Percentiles rank a stretch among this genome's conserved stretches.
These are phyloP conservation scores for Tylopilus sp. DNA, from an alignment of 768 basidiomycete genomes.

Conservation along the genomic window DNA sequence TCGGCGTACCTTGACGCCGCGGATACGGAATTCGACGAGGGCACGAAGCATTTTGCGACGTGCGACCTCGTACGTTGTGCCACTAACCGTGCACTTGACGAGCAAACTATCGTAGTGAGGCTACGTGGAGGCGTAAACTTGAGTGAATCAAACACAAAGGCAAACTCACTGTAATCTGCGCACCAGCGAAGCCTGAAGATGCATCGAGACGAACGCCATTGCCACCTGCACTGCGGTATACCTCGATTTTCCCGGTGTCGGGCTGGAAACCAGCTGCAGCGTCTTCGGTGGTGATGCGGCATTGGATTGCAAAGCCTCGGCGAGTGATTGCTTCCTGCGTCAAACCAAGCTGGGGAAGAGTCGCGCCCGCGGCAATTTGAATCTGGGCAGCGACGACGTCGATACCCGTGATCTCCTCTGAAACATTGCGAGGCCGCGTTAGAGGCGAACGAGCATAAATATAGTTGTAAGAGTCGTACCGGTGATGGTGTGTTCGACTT, in stretches of 20 bases:
- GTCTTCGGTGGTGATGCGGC: slow-evolving; percentile 98
- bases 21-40: slow-evolving; percentile 99
- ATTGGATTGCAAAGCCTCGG: slow-evolving; percentile 97
- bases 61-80: slow-evolving; percentile 98
- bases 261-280: slow-evolving; percentile 91
- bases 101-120: slow-evolving; percentile 98
- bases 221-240: slow-evolving; percentile 97
- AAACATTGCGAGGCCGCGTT: background rate
- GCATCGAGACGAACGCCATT: slow-evolving; percentile 98
- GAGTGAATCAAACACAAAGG: too few relatives aligned
- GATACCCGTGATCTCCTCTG: slow-evolving; percentile 99
- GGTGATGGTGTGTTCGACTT: slow-evolving; percentile 99
- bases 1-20: slow-evolving; percentile 86
- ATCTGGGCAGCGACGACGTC: slow-evolving; percentile 99
- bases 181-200: slow-evolving; percentile 96
- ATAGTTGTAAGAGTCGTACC: slow-evolving; percentile 44
- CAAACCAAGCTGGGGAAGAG: slow-evolving; percentile 90
- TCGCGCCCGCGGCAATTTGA: slow-evolving; percentile 98
- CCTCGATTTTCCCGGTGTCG: slow-evolving; percentile 98
- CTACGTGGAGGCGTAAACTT: slow-evolving; percentile 34
- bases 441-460: background rate
- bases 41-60: slow-evolving; percentile 99
- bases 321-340: slow-evolving; percentile 95
- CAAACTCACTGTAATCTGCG: slow-evolving; percentile 85
- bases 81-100: slow-evolving; percentile 93